These are phyloP conservation scores for Geotrichum ghanense DNA, from an alignment of 805 yeast species.

Conservation along the genomic window DNA sequence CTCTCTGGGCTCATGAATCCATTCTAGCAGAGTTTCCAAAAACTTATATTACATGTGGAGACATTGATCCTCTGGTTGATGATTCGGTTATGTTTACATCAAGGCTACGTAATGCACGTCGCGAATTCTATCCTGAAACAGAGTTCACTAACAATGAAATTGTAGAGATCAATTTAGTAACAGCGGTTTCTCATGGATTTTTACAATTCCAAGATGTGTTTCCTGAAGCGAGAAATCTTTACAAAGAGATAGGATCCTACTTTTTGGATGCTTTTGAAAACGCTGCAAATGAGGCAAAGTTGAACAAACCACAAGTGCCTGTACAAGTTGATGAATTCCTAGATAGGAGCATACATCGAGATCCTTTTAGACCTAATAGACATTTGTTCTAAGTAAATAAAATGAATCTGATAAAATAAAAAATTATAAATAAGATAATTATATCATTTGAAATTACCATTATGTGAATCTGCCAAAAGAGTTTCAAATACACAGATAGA, in stretches of 20 bases:
- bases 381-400: too few species aligned
- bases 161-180: slow-evolving; percentile 19
- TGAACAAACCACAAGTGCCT: background rate
- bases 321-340: background rate
- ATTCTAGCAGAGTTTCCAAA: slow-evolving; percentile 20
- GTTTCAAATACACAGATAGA: too few species aligned
- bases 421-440: too few species aligned
- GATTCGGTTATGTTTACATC: slow-evolving; percentile 23
- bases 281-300: slow-evolving; percentile 4
- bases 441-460: too few species aligned
- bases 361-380: background rate
- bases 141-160: slow-evolving; percentile 8
- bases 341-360: background rate
- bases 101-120: slow-evolving; percentile 19
- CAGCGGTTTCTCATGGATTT: slow-evolving; percentile 22
- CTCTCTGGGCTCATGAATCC: slow-evolving; percentile 18
- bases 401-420: too few species aligned
- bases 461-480: too few species aligned
- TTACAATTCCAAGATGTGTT: slow-evolving; percentile 17
- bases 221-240: slow-evolving; percentile 18
- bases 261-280: slow-evolving; percentile 11
- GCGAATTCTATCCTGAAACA: slow-evolving; percentile 5
- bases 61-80: slow-evolving; percentile 24
- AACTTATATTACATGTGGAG: slow-evolving; percentile 22
- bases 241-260: slow-evolving; percentile 18